Evolutionary conservation across 2,329 filamentous ascomycete species (phyloP).

Genomic region (Fusarium sp.): DNA sequence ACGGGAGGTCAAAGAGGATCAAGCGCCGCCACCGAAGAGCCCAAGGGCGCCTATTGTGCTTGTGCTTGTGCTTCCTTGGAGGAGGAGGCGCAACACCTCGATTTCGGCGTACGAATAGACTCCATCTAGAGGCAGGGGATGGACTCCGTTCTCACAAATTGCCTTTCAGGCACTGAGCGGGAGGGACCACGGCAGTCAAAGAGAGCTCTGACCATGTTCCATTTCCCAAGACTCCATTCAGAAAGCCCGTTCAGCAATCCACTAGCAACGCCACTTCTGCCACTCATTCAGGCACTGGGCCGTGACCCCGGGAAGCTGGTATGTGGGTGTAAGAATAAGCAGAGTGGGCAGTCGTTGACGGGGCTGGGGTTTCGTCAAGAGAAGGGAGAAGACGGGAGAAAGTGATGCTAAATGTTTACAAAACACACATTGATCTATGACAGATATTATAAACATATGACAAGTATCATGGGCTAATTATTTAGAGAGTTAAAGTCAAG

Average conservation of each 20-base stretch:
- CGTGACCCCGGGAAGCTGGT: slow-evolving; percentile 12
- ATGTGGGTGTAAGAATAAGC: not conserved
- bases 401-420: not conserved
- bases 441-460: not conserved
- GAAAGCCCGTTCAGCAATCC: not conserved
- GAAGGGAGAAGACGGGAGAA: not conserved
- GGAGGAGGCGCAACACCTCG: too few relatives aligned
- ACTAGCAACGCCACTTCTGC: slow-evolving; percentile 31
- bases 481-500: not conserved
- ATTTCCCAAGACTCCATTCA: not conserved
- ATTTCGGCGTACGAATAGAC: not conserved
- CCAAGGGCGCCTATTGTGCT: not conserved
- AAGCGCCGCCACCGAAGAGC: slow-evolving; percentile 4
- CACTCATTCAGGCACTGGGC: slow-evolving; percentile 21
- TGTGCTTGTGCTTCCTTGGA: too few relatives aligned
- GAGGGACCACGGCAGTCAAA: not conserved
- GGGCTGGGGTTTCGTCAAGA: not conserved
- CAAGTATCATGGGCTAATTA: not conserved
- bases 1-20: slow-evolving; percentile 2
- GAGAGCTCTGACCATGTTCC: slow-evolving; percentile 1
- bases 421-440: not conserved
- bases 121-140: not conserved
- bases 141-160: not conserved
- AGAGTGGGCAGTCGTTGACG: not conserved
- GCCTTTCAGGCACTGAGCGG: not conserved